Conservation (phyloP, 805 yeast genomes). For the Metschnikowia henanensis region DNA sequence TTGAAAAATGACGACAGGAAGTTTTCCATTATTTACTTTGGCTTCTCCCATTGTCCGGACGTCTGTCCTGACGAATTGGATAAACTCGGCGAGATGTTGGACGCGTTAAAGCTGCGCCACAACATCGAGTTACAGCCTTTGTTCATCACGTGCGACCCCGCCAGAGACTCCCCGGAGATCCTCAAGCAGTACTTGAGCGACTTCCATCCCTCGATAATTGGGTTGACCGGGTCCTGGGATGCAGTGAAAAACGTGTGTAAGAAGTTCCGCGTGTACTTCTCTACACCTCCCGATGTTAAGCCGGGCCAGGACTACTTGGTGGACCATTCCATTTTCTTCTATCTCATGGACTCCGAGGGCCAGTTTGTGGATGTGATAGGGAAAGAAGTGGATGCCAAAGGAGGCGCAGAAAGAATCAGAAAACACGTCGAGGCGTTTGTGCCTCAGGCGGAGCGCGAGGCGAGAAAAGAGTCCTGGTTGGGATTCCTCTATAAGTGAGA, state of each 20-base stretch:
- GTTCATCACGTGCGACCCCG: slow-evolving; percentile 96
- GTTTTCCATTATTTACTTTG: slow-evolving; percentile 88
- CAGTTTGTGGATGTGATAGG: slow-evolving; percentile 94
- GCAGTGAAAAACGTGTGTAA: slow-evolving; percentile 84
- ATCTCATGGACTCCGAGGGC: slow-evolving; percentile 98
- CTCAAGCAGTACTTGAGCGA: slow-evolving; percentile 80
- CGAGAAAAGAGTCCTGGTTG: slow-evolving; percentile 59
- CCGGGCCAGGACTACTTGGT: slow-evolving; percentile 97
- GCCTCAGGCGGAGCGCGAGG: slow-evolving; percentile 69
- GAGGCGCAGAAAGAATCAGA: slow-evolving; percentile 75
- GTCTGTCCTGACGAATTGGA: slow-evolving; percentile 98
- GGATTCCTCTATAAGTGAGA: slow-evolving; percentile 57
- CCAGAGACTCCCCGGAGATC: slow-evolving; percentile 87
- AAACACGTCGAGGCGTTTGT: slow-evolving; percentile 74
- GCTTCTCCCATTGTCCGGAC: slow-evolving; percentile 97
- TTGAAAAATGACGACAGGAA: slow-evolving; percentile 58
- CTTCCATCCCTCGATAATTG: slow-evolving; percentile 87
- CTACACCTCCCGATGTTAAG: slow-evolving; percentile 93
- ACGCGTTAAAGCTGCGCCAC: slow-evolving; percentile 53
- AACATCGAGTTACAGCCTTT: slow-evolving; percentile 74
- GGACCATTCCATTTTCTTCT: slow-evolving; percentile 96
- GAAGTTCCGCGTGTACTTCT: slow-evolving; percentile 89
- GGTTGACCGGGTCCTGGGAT: slow-evolving; percentile 89
- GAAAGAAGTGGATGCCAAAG: slow-evolving; percentile 77
- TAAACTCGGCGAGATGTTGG: slow-evolving; percentile 74